These are phyloP conservation scores for Houttuynia cordata DNA, from an alignment of 164 flowering plant species.

Conservation along the genomic window DNA sequence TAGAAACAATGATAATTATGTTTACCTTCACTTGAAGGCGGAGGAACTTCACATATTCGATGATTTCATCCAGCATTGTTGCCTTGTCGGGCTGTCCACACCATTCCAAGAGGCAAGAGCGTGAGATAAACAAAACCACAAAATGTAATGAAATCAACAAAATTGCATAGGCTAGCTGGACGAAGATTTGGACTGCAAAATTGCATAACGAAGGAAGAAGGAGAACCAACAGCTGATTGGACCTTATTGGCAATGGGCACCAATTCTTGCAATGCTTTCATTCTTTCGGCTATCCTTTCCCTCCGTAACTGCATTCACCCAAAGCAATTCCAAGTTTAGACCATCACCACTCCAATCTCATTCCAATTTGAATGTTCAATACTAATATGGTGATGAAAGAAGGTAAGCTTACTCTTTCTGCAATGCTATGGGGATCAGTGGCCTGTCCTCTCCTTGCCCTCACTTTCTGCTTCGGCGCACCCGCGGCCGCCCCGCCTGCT, in stretches of 20 bases:
- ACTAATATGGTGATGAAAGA: neutral
- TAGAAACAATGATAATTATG: neutral
- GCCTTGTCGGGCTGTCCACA: constrained; percentile 90
- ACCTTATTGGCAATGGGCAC: constrained; percentile 99
- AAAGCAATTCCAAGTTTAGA: neutral
- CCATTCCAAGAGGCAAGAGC: neutral
- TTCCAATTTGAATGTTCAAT: neutral
- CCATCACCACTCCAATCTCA: neutral
- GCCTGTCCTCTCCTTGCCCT: constrained; percentile 98
- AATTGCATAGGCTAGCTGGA: neutral
- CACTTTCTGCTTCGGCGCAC: constrained; percentile 54
- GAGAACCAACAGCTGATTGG: neutral
- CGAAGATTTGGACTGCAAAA: neutral
- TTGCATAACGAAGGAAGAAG: neutral
- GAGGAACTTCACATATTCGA: constrained; percentile 93
- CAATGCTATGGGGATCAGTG: constrained; percentile 99
- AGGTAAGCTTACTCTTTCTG: constrained; percentile 60
- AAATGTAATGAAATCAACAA: neutral
- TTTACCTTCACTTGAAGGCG: constrained; percentile 97
- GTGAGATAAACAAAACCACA: neutral
- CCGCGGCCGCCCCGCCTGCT: constrained; percentile 28
- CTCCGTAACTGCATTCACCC: constrained; percentile 59
- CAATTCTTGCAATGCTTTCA: constrained; percentile 91
- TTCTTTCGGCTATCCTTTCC: constrained; percentile 96
- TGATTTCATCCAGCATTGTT: constrained; percentile 95